phyloP scores from a whole-genome alignment of 495 filamentous ascomycete species.

The Hyaloscypha finlandica region DNA sequence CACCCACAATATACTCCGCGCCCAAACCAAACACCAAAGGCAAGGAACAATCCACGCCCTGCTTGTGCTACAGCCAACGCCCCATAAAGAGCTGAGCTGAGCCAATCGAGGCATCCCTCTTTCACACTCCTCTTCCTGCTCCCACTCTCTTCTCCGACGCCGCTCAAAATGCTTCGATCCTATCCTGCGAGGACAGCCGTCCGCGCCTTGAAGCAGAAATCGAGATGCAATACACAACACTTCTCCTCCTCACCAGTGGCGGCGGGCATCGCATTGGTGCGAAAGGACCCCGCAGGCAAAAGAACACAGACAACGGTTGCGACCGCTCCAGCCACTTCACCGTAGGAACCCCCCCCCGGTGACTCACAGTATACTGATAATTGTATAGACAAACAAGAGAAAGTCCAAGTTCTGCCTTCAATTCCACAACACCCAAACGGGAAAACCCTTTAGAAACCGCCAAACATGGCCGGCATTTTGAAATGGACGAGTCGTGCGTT shows the following conservation, averaged over 20 bases:
- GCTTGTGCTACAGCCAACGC: not conserved
- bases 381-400: slow-evolving; percentile 31
- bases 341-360: slow-evolving; percentile 15
- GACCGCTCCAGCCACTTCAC: slow-evolving; percentile 22
- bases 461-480: slow-evolving; percentile 59
- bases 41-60: not conserved
- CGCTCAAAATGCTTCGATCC: slow-evolving; percentile 35
- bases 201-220: slow-evolving; percentile 24
- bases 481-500: slow-evolving; percentile 76
- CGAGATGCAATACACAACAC: slow-evolving; percentile 20
- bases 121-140: not conserved
- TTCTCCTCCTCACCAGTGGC: slow-evolving; percentile 23
- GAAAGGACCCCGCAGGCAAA: slow-evolving; percentile 21
- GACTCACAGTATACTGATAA: slow-evolving; percentile 28
- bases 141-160: slow-evolving; percentile 1
- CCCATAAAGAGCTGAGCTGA: not conserved
- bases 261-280: slow-evolving; percentile 23
- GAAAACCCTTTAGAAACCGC: slow-evolving; percentile 57
- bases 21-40: not conserved
- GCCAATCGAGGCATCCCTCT: slow-evolving; percentile 22
- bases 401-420: slow-evolving; percentile 32
- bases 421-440: slow-evolving; percentile 39
- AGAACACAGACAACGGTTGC: slow-evolving; percentile 30
- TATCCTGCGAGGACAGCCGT: slow-evolving; percentile 26
- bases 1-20: not conserved